These are phyloP conservation scores for Ogataea methanolica DNA, from an alignment of 805 yeast genomes.

Conservation along the genomic window DNA sequence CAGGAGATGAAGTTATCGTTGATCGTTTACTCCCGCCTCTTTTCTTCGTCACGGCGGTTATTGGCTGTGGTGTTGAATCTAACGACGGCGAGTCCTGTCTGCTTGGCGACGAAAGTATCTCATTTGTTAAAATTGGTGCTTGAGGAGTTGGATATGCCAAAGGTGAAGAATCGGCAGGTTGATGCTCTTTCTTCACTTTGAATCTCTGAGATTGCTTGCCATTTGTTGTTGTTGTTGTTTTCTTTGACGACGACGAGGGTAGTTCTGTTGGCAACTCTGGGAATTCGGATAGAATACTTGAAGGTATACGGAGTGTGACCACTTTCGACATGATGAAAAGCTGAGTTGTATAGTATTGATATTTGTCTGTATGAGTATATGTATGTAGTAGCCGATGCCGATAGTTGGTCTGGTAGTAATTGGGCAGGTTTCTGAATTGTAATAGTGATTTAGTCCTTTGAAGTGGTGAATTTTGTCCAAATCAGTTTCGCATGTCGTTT, in stretches of 20 bases:
- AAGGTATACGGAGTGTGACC: slow-evolving; percentile 14
- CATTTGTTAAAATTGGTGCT: neutral
- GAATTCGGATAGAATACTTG: slow-evolving; percentile 9
- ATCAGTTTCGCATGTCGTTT: too few relatives aligned
- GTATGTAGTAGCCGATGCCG: too few relatives aligned
- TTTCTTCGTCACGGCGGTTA: neutral
- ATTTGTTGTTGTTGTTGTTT: slow-evolving; percentile 1
- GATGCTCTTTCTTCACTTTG: slow-evolving; percentile 11
- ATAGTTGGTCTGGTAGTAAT: too few relatives aligned
- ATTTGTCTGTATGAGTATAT: neutral
- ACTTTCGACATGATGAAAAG: slow-evolving; percentile 4
- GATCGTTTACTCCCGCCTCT: slow-evolving; percentile 1
- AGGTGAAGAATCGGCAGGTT: slow-evolving; percentile 6
- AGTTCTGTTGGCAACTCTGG: slow-evolving; percentile 13
- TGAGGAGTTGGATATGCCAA: slow-evolving; percentile 12
- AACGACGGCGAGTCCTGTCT: slow-evolving; percentile 3
- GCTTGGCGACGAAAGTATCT: slow-evolving; percentile 5
- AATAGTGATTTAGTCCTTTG: too few relatives aligned
- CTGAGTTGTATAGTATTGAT: neutral
- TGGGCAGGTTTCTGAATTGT: too few relatives aligned
- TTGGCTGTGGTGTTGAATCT: slow-evolving; percentile 2
- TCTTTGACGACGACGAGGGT: neutral
- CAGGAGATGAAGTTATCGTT: slow-evolving; percentile 13
- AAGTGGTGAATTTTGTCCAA: too few relatives aligned
- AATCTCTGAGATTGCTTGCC: neutral